Base-by-base conservation (phyloP, 108 stramenopile genomes). In the Hondaea fermentalgiana region DNA sequence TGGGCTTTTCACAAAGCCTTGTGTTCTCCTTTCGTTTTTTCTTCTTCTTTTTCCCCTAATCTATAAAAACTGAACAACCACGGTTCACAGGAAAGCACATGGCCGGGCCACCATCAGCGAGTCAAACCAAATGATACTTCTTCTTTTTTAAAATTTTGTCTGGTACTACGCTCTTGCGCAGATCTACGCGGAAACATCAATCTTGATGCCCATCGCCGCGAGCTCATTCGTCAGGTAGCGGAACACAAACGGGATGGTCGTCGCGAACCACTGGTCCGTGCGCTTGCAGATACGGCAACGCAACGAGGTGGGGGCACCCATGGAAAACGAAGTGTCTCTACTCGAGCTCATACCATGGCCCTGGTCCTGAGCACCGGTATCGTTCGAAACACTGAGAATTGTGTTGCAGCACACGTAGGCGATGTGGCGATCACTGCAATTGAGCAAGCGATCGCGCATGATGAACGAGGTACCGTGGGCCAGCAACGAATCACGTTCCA, bases 401-500 rank as follows among this genome's bases (percentile, higher is more conserved):
- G 96, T 94, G 57, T 98, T 98, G 89, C 99, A 99, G 91, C 98
- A 99, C 4, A 95, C 97, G 92, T 96, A 95, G 17, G 96, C 97
- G 58, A 96, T 90, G 91, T 98, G 97, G 49, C 94, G 93, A 90
- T 99, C 99, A 88, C 97, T 97, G 92, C 98, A 98, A 87, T 97
- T 97, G 90, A 99, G 88, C 35, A 99, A 91, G 44, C 98, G 93
- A 90, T 99, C 98, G 51, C 97, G 97, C 53, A 99, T 94, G 35
- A 99, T 91, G 93, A 97, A 99, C 35, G 98, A 96, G 57, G 95
- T 91, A 5, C 99, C 99, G 89, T 99, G 99, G 87, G 96, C 96
- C 10, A 99, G 93, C 4, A 99, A 93, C 83, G 98, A 96, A 90
- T 99, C 99, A 19, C 99, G 95, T 94, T 99, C 99, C 99, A 99